Evolutionary conservation across 2,329 filamentous ascomycete genomes (phyloP).

Genomic region (Tolypocladium inflatum): DNA sequence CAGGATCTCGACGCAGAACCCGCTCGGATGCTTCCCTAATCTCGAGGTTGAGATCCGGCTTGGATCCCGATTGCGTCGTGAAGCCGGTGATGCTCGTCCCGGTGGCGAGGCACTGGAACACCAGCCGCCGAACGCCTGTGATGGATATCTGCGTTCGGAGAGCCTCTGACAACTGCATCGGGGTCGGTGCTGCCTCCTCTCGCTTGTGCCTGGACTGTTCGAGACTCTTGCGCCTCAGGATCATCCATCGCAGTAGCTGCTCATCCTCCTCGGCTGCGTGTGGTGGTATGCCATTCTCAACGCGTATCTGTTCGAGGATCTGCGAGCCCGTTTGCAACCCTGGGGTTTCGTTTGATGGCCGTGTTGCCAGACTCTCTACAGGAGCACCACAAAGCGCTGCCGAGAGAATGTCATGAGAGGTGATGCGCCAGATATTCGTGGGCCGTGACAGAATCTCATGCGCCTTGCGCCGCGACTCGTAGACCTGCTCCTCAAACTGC

Average conservation of each 20-base stretch:
- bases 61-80: neutral
- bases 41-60: slow-evolving; percentile 7
- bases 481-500: slow-evolving; percentile 18
- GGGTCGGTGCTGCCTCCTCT: neutral
- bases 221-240: slow-evolving; percentile 14
- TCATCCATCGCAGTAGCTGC: slow-evolving; percentile 25
- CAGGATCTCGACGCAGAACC: slow-evolving; percentile 6
- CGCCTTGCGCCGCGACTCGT: slow-evolving; percentile 14
- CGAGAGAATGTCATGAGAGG: slow-evolving; percentile 33
- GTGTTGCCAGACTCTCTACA: neutral
- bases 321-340: neutral
- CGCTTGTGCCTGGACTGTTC: slow-evolving; percentile 3
- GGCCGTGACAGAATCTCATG: slow-evolving; percentile 14
- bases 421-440: slow-evolving; percentile 26
- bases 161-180: slow-evolving; percentile 8
- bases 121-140: slow-evolving; percentile 17
- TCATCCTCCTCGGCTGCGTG: slow-evolving; percentile 17
- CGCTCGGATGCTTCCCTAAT: slow-evolving; percentile 14
- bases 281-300: slow-evolving; percentile 20
- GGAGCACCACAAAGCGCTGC: slow-evolving; percentile 22
- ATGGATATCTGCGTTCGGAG: slow-evolving; percentile 16
- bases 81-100: slow-evolving; percentile 12
- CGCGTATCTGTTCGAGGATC: slow-evolving; percentile 11
- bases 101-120: slow-evolving; percentile 16
- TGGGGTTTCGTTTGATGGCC: neutral